Evolutionary conservation across 805 yeast species (phyloP).

Genomic region (Starmerella geochares): DNA sequence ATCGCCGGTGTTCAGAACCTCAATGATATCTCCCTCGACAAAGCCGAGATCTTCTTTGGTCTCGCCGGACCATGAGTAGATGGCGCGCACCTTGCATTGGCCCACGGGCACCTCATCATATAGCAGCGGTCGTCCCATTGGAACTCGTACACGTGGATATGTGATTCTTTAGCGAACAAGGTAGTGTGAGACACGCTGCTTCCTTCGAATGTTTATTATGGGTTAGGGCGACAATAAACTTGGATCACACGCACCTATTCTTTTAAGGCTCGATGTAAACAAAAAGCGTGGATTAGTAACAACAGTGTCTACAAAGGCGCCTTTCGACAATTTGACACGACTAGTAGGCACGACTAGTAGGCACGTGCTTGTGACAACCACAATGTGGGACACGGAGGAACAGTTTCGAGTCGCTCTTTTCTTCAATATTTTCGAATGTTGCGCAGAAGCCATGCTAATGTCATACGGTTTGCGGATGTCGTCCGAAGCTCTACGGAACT

Average conservation of each 20-base stretch:
- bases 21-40: constrained; percentile 84
- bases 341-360: too few species aligned
- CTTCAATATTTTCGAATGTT: too few species aligned
- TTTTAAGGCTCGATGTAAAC: not conserved
- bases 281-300: not conserved
- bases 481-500: too few species aligned
- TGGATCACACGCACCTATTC: not conserved
- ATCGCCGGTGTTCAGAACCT: constrained; percentile 67
- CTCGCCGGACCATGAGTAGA: constrained; percentile 90
- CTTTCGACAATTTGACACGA: too few species aligned
- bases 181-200: not conserved
- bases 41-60: constrained; percentile 84
- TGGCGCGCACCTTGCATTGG: constrained; percentile 71
- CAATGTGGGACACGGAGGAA: too few species aligned
- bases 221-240: not conserved
- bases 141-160: not conserved
- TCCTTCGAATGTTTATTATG: not conserved
- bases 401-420: too few species aligned
- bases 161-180: not conserved
- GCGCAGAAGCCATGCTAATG: too few species aligned
- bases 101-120: constrained; percentile 26
- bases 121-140: constrained; percentile 17
- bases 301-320: too few species aligned
- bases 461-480: too few species aligned
- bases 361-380: too few species aligned